Percentiles rank a stretch among this genome's conserved stretches.
phyloP scores from a whole-genome alignment of 2,329 filamentous ascomycete genomes.

The Paecilomyces variotii region DNA sequence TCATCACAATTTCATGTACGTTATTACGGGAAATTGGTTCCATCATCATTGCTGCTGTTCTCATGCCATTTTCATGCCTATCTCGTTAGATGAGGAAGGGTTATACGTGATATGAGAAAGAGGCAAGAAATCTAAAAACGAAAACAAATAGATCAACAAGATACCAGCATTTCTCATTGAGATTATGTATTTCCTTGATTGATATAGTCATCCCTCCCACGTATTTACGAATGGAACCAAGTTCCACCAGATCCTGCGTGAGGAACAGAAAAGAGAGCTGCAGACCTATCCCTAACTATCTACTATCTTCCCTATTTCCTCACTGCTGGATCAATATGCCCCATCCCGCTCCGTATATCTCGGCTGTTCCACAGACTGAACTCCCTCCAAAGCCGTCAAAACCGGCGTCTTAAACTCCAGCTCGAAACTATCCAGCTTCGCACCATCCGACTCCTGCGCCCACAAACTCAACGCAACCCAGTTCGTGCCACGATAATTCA shows the following conservation, averaged over 20 bases:
- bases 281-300: neutral
- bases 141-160: neutral
- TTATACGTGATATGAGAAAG: neutral
- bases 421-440: slow-evolving; percentile 48
- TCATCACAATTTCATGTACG: slow-evolving; percentile 1
- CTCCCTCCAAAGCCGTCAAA: slow-evolving; percentile 41
- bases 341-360: slow-evolving; percentile 40
- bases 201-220: neutral
- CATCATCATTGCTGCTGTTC: neutral
- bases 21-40: neutral
- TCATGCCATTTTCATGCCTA: neutral
- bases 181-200: neutral
- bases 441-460: slow-evolving; percentile 53
- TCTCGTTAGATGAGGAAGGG: neutral
- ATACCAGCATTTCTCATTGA: neutral
- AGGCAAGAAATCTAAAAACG: slow-evolving; percentile 1
- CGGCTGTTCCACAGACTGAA: slow-evolving; percentile 40
- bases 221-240: neutral
- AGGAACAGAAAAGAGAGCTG: neutral
- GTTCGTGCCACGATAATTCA: slow-evolving; percentile 64
- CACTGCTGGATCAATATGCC: slow-evolving; percentile 38
- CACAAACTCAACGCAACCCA: slow-evolving; percentile 62
- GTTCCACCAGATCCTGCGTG: neutral
- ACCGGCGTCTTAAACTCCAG: slow-evolving; percentile 45
- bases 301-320: neutral